Conservation (phyloP, 2,329 filamentous ascomycete genomes). For the Elsinoe batatas region DNA sequence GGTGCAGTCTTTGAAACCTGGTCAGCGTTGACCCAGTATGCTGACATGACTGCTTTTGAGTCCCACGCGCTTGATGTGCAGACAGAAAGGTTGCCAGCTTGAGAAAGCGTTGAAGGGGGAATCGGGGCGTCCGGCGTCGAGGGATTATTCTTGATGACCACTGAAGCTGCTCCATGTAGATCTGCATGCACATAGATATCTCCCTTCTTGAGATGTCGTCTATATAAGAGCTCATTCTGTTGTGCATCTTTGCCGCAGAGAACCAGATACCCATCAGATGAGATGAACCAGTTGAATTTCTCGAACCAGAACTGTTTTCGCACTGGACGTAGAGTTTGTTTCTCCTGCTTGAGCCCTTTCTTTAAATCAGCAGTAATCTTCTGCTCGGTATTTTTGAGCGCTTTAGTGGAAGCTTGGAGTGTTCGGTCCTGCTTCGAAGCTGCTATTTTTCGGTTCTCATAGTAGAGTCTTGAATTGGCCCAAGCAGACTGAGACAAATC, state of each 20-base stretch:
- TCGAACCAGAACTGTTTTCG: slow-evolving; percentile 90
- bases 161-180: slow-evolving; percentile 68
- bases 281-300: slow-evolving; percentile 93
- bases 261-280: slow-evolving; percentile 88
- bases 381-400: slow-evolving; percentile 79
- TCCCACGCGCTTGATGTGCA: slow-evolving; percentile 89
- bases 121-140: slow-evolving; percentile 73
- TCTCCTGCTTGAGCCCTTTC: slow-evolving; percentile 84
- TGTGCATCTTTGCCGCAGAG: slow-evolving; percentile 76
- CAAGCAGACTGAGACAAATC: slow-evolving; percentile 73
- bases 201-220: slow-evolving; percentile 72
- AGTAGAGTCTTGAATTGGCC: slow-evolving; percentile 85
- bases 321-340: slow-evolving; percentile 72
- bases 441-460: slow-evolving; percentile 75
- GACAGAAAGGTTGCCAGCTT: slow-evolving; percentile 77
- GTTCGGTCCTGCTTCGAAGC: slow-evolving; percentile 85
- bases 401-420: slow-evolving; percentile 65
- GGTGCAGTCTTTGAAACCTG: slow-evolving; percentile 81
- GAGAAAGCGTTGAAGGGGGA: slow-evolving; percentile 79
- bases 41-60: slow-evolving; percentile 87
- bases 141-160: slow-evolving; percentile 82
- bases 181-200: slow-evolving; percentile 91
- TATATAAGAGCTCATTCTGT: slow-evolving; percentile 89
- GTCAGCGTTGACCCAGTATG: slow-evolving; percentile 87
- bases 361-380: slow-evolving; percentile 81